Percentiles rank a stretch among this genome's conserved stretches.
Evolutionary conservation across 2,329 filamentous ascomycete species (phyloP).

Genomic region (Verticillium klebahnii): DNA sequence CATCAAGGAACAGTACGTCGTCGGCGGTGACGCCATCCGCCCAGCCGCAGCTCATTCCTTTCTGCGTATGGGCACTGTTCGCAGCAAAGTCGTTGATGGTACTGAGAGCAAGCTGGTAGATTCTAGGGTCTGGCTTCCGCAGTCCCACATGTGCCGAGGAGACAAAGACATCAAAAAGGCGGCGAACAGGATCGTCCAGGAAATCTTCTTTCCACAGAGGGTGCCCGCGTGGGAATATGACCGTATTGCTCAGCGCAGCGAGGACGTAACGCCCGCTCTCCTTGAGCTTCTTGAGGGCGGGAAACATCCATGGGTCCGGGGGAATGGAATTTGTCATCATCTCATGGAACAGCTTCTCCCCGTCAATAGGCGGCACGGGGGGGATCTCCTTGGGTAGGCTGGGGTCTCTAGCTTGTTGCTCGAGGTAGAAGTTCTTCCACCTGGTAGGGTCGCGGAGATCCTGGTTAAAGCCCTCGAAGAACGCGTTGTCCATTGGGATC

Average conservation of each 20-base stretch:
- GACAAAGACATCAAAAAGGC: conserved; percentile 81
- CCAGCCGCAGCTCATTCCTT: conserved; percentile 38
- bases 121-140: conserved; percentile 77
- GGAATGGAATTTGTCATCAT: conserved; percentile 76
- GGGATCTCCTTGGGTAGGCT: conserved; percentile 41
- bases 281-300: conserved; percentile 68
- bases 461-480: conserved; percentile 69
- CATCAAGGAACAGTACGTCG: conserved; percentile 84
- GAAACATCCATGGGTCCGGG: conserved; percentile 84
- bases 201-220: conserved; percentile 54
- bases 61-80: conserved; percentile 36
- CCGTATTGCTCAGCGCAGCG: conserved; percentile 84
- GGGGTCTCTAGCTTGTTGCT: conserved; percentile 36
- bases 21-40: conserved; percentile 48
- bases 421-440: conserved; percentile 64
- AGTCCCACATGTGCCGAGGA: conserved; percentile 82
- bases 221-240: conserved; percentile 76
- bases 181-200: conserved; percentile 52
- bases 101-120: conserved; percentile 71
- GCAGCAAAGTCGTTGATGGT: conserved; percentile 60
- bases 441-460: conserved; percentile 64
- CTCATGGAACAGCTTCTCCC: conserved; percentile 75
- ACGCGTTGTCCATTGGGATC: conserved; percentile 67
- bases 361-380: conserved; percentile 68
- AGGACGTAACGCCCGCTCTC: conserved; percentile 63